phyloP scores from a whole-genome alignment of 352 stramenopile species.

The Pythium vanterpoolii region DNA sequence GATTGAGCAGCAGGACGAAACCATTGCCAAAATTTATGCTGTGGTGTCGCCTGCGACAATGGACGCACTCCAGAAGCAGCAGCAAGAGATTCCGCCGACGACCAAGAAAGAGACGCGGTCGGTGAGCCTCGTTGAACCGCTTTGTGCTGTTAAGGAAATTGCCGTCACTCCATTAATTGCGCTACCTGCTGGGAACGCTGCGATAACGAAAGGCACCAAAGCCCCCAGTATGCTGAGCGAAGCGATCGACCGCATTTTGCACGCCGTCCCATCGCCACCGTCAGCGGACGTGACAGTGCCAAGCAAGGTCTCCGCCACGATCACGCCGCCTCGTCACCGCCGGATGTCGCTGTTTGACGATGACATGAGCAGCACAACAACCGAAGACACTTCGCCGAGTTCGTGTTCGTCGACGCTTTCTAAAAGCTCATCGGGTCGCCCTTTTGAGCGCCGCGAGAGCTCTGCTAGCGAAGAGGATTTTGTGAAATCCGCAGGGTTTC shows the following conservation, averaged over 20 bases:
- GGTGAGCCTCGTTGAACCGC: not conserved
- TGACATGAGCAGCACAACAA: constrained; percentile 12
- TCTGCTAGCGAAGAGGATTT: constrained; percentile 60
- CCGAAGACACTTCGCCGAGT: constrained; percentile 24
- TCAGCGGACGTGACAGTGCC: not conserved
- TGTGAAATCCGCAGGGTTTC: constrained; percentile 59
- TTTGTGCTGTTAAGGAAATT: not conserved
- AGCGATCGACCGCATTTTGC: constrained; percentile 49
- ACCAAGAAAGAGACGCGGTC: constrained; percentile 2
- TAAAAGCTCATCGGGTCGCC: constrained; percentile 27
- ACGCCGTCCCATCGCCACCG: constrained; percentile 20
- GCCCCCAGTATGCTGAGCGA: constrained; percentile 30
- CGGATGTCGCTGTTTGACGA: constrained; percentile 26
- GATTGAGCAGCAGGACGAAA: constrained; percentile 74
- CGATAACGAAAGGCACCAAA: not conserved
- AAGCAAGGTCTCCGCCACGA: not conserved
- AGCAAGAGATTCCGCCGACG: not conserved
- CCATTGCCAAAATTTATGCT: constrained; percentile 79
- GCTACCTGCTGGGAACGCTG: not conserved
- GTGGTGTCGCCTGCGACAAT: constrained; percentile 17
- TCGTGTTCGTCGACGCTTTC: constrained; percentile 27
- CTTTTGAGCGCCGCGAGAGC: constrained; percentile 52
- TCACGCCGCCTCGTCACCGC: constrained; percentile 7
- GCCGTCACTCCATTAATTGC: not conserved
- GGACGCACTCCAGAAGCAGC: constrained; percentile 8